Conservation (phyloP, 192 early-diverging fungal species). For the Chytriomyces sp. region DNA sequence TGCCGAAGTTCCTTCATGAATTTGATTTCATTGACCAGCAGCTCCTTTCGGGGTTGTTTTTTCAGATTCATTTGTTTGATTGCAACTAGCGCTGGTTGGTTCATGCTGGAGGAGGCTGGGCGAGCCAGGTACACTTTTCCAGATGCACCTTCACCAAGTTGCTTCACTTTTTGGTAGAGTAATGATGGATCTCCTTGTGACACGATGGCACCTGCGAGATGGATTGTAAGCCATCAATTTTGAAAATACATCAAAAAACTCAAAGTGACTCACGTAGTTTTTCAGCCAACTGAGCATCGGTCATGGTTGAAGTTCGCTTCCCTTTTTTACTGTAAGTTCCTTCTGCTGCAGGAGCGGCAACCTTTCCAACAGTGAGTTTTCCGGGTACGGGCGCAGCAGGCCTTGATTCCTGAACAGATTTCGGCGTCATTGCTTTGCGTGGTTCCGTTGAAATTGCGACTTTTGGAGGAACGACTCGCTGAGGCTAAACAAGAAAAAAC, state of each 20-base stretch:
- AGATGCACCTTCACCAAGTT: slow-evolving; percentile 97
- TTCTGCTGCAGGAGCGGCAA: slow-evolving; percentile 41
- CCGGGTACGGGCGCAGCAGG: slow-evolving; percentile 32
- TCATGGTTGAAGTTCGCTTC: slow-evolving; percentile 84
- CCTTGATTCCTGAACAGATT: slow-evolving; percentile 35
- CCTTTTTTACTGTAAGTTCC: slow-evolving; percentile 50
- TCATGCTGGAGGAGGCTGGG: slow-evolving; percentile 40
- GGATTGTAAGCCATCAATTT: neutral
- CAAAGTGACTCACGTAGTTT: slow-evolving; percentile 65
- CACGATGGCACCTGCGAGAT: slow-evolving; percentile 66
- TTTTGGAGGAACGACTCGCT: slow-evolving; percentile 14
- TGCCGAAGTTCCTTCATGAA: slow-evolving; percentile 85
- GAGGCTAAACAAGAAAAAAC: neutral
- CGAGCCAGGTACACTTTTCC: slow-evolving; percentile 96
- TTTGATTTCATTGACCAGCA: slow-evolving; percentile 77
- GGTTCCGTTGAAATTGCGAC: slow-evolving; percentile 21
- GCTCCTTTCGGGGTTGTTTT: slow-evolving; percentile 63
- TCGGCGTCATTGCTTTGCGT: slow-evolving; percentile 4
- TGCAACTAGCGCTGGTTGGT: slow-evolving; percentile 49
- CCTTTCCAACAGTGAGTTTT: slow-evolving; percentile 22
- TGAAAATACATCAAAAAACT: neutral
- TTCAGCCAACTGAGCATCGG: slow-evolving; percentile 93
- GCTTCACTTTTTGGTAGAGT: slow-evolving; percentile 91
- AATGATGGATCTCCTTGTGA: slow-evolving; percentile 89
- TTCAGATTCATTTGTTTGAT: slow-evolving; percentile 69